phyloP scores from a whole-genome alignment of 2,329 filamentous ascomycete genomes.

The Salinomyces thailandicus region DNA sequence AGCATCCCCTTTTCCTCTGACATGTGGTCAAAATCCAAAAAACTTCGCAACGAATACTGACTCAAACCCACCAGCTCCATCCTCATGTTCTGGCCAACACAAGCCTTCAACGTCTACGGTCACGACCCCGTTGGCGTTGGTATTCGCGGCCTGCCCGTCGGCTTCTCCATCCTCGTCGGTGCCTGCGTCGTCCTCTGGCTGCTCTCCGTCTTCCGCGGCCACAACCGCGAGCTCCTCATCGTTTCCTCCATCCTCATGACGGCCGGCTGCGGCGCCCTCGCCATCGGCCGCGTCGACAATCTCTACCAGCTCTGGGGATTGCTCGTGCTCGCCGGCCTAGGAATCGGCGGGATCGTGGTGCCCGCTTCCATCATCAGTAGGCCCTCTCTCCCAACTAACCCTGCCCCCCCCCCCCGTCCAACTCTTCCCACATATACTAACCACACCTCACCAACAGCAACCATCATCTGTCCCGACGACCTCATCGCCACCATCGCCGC shows the following conservation, averaged over 20 bases:
- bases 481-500: conserved; percentile 60
- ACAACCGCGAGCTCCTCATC: conserved; percentile 52
- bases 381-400: no score
- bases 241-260: conserved; percentile 55
- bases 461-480: conserved; percentile 59
- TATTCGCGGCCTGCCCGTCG: conserved; percentile 52
- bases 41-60: neutral
- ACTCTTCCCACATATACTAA: no score
- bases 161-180: conserved; percentile 51
- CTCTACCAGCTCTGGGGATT: conserved; percentile 20
- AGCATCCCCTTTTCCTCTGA: neutral
- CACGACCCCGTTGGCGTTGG: conserved; percentile 56
- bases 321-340: conserved; percentile 47
- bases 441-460: conserved; percentile 26
- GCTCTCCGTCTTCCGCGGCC: conserved; percentile 48
- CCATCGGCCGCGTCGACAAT: conserved; percentile 22
- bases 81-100: conserved; percentile 51
- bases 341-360: conserved; percentile 58
- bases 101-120: conserved; percentile 29
- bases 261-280: conserved; percentile 35
- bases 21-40: neutral
- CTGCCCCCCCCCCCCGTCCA: no score
- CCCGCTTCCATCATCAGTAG: conserved; percentile 53
- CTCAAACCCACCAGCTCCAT: conserved; percentile 12
- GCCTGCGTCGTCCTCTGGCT: conserved; percentile 50